Evolutionary conservation across 768 basidiomycete genomes (phyloP).

Genomic region (Clitopilus hobsonii): DNA sequence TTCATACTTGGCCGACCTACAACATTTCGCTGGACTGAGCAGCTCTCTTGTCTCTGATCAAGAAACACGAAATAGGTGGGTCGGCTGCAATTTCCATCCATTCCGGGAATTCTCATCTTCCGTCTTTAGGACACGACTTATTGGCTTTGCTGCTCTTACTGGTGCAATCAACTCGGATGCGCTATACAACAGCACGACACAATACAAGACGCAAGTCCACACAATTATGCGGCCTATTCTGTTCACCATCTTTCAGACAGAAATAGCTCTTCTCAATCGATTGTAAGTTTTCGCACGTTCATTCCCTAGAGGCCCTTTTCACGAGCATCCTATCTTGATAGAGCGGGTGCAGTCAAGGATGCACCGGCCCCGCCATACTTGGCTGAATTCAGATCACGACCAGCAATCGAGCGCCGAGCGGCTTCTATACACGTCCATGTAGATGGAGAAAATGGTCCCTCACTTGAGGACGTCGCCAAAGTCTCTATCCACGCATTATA

Average conservation of each 20-base stretch:
- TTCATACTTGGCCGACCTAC: conserved; percentile 66
- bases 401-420: conserved; percentile 75
- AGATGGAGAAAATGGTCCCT: conserved; percentile 85
- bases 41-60: conserved; percentile 48
- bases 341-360: conserved; percentile 60
- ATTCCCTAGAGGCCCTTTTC: conserved; percentile 6
- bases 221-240: conserved; percentile 71
- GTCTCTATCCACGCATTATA: conserved; percentile 71
- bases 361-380: conserved; percentile 74
- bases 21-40: conserved; percentile 61
- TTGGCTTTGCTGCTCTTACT: conserved; percentile 80
- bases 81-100: conserved; percentile 2
- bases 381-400: conserved; percentile 78
- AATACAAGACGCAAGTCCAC: conserved; percentile 70
- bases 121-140: conserved; percentile 64
- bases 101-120: conserved; percentile 2
- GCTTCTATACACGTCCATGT: conserved; percentile 87
- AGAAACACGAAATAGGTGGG: conserved; percentile 77
- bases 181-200: conserved; percentile 63
- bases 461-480: conserved; percentile 64
- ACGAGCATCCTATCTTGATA: conserved; percentile 19
- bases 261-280: conserved; percentile 53
- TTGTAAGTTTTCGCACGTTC: conserved; percentile 46
- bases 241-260: conserved; percentile 58
- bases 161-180: conserved; percentile 83